A percentile compares a stretch with the other conserved stretches of the same genome.
Evolutionary conservation across 352 stramenopile genomes (phyloP).

Genomic region (Thraustotheca clavata): DNA sequence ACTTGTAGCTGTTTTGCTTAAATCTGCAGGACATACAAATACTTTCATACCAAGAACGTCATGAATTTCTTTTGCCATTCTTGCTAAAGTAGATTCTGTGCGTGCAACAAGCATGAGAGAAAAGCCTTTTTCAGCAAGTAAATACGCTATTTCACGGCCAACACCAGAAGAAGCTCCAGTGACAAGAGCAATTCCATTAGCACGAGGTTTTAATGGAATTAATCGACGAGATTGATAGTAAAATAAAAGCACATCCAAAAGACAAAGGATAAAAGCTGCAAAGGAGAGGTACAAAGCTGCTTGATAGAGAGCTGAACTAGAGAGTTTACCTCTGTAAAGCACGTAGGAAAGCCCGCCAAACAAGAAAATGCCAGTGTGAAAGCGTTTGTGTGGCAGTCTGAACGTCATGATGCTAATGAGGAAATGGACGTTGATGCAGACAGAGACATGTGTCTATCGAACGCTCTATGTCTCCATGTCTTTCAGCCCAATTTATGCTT

Average conservation of each 20-base stretch:
- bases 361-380: not conserved
- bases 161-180: constrained; percentile 69
- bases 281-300: not conserved
- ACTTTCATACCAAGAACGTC: constrained; percentile 52
- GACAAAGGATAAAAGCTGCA: not conserved
- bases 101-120: constrained; percentile 62
- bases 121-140: constrained; percentile 72
- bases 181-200: constrained; percentile 91
- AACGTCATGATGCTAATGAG: not conserved
- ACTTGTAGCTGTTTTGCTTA: constrained; percentile 40
- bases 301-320: not conserved
- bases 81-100: constrained; percentile 46
- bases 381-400: not conserved
- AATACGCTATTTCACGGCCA: constrained; percentile 66
- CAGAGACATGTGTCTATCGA: too few relatives aligned
- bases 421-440: too few relatives aligned
- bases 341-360: not conserved
- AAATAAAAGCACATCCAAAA: not conserved
- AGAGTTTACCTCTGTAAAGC: not conserved
- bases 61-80: constrained; percentile 67
- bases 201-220: constrained; percentile 85
- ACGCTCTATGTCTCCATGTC: too few relatives aligned
- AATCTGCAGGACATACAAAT: constrained; percentile 48
- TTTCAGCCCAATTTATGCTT: too few relatives aligned
- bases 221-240: constrained; percentile 17